Evolutionary conservation across 2,329 filamentous ascomycete species (phyloP).

Genomic region (Phyllosticta citrichinensis): DNA sequence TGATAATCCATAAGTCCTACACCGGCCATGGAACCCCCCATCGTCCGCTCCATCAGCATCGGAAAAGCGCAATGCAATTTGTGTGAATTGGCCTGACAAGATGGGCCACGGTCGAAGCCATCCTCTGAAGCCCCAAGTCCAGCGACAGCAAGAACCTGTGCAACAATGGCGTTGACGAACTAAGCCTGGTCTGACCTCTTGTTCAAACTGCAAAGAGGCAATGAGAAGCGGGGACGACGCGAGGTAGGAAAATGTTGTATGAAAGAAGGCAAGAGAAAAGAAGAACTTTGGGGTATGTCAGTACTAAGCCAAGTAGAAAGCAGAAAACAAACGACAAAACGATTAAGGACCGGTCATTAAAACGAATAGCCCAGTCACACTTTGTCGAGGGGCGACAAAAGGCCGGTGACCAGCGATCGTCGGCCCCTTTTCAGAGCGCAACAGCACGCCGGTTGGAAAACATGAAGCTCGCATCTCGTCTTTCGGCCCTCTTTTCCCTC

Average conservation of each 20-base stretch:
- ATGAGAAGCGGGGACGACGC: background rate
- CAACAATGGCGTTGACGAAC: background rate
- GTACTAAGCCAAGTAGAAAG: background rate
- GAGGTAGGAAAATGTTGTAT: background rate
- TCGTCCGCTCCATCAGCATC: background rate
- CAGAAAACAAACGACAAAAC: constrained; percentile 1
- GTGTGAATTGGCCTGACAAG: background rate
- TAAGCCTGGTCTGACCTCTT: background rate
- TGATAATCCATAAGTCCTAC: no score
- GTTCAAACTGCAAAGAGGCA: background rate
- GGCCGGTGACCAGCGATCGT: background rate
- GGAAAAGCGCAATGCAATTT: background rate
- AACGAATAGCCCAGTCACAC: background rate
- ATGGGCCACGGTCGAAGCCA: background rate
- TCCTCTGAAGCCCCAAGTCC: background rate
- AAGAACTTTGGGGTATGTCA: constrained; percentile 9
- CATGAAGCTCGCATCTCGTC: background rate
- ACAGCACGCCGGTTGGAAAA: background rate
- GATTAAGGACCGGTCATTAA: background rate
- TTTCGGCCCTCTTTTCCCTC: background rate
- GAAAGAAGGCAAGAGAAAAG: background rate
- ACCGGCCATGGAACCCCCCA: no score
- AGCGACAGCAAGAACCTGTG: no score
- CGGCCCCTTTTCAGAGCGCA: background rate
- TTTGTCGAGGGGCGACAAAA: background rate